Conservation (phyloP, 306 rosid species). For the Casuarina equisetifolia region DNA sequence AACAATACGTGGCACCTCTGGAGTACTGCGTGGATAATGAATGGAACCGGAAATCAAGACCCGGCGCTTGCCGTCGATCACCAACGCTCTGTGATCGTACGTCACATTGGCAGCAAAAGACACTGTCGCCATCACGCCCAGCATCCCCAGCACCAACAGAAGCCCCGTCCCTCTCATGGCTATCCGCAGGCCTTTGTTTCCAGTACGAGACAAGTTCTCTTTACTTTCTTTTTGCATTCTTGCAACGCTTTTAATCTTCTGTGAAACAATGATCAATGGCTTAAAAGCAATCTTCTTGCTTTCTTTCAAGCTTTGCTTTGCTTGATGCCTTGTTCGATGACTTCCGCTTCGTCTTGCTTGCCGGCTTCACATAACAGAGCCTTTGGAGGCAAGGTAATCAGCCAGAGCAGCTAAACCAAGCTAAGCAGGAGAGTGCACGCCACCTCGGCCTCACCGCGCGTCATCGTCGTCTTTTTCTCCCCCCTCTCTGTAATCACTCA, state of each 20-base stretch:
- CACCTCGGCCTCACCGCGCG: background rate
- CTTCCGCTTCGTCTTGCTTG: too few relatives aligned
- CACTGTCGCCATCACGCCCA: conserved; percentile 35
- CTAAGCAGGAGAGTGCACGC: background rate
- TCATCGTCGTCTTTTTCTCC: too few relatives aligned
- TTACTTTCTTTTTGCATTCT: too few relatives aligned
- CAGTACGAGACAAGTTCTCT: background rate
- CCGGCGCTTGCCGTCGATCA: conserved; percentile 77
- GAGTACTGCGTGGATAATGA: conserved; percentile 97
- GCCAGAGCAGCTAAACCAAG: background rate
- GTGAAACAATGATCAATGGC: too few relatives aligned
- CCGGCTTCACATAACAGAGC: too few relatives aligned
- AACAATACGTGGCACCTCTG: conserved; percentile 43
- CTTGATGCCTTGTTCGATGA: too few relatives aligned
- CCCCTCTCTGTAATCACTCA: too few relatives aligned
- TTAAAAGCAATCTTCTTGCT: background rate
- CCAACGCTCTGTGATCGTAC: conserved; percentile 85
- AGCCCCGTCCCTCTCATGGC: conserved; percentile 46
- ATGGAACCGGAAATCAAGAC: conserved; percentile 85
- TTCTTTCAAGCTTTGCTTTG: conserved; percentile 13
- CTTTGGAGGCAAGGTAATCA: conserved; percentile 32
- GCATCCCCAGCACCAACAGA: conserved; percentile 34
- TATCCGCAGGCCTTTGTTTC: background rate
- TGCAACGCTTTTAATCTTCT: too few relatives aligned
- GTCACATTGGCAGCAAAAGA: conserved; percentile 59